Conservation (phyloP, 2,329 filamentous ascomycete species). For the Diaporthe eres region DNA sequence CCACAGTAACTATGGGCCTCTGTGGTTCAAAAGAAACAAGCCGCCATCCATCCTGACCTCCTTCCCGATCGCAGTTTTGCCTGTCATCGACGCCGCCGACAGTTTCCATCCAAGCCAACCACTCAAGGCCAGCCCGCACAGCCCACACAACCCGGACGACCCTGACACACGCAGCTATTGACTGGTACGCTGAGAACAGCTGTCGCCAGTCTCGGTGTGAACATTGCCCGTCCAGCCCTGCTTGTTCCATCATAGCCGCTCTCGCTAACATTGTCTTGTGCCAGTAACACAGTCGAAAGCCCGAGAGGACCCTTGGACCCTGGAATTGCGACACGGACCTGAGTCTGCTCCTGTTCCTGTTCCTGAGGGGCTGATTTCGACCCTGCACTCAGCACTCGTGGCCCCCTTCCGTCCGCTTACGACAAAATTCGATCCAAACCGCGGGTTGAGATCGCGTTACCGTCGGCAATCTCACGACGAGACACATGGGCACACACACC, state of each 20-base stretch:
- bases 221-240: not conserved
- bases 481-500: not conserved
- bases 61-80: conserved; percentile 23
- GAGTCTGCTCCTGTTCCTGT: not conserved
- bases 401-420: not conserved
- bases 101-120: not conserved
- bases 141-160: conserved; percentile 9
- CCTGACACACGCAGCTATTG: not conserved
- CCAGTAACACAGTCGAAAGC: not conserved
- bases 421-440: not conserved
- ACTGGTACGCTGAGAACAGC: not conserved
- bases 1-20: not conserved
- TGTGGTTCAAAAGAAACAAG: conserved; percentile 13
- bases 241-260: not conserved
- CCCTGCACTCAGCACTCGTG: not conserved
- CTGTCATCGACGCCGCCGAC: conserved; percentile 15
- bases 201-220: conserved; percentile 6
- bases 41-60: not conserved
- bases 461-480: not conserved
- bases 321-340: not conserved
- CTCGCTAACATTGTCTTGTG: conserved; percentile 13
- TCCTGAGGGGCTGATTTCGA: not conserved
- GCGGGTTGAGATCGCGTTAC: conserved; percentile 8
- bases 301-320: conserved; percentile 24
- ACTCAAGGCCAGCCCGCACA: conserved; percentile 7